Evolutionary conservation across 495 filamentous ascomycete species (phyloP).

Genomic region (Bombardia bombarda): DNA sequence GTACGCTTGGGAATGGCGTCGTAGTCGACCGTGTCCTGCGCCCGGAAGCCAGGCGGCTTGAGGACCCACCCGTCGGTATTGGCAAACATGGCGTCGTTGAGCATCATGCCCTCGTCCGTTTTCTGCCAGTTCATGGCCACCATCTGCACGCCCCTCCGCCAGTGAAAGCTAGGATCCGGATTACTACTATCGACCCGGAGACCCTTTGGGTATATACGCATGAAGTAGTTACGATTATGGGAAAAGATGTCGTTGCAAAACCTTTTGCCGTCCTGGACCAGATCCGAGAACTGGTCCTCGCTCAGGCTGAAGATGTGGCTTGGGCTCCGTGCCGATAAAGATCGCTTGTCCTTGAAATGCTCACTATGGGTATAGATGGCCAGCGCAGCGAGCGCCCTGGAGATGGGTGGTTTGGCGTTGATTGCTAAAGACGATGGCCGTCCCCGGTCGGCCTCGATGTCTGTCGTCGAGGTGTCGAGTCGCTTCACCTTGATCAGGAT

Average conservation of each 20-base stretch:
- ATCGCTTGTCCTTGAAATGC: slow-evolving; percentile 61
- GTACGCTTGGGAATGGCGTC: slow-evolving; percentile 15
- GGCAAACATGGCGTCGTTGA: slow-evolving; percentile 87
- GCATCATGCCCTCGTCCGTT: slow-evolving; percentile 86
- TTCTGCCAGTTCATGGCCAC: slow-evolving; percentile 94
- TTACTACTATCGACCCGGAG: slow-evolving; percentile 77
- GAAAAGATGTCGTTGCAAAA: slow-evolving; percentile 54
- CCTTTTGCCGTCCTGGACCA: slow-evolving; percentile 33
- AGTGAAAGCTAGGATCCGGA: slow-evolving; percentile 73
- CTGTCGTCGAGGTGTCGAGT: slow-evolving; percentile 34
- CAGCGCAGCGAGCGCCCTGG: slow-evolving; percentile 59
- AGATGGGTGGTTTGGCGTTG: slow-evolving; percentile 52
- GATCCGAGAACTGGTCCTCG: slow-evolving; percentile 61
- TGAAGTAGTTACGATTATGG: slow-evolving; percentile 77
- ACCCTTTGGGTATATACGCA: slow-evolving; percentile 84
- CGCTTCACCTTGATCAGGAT: slow-evolving; percentile 91
- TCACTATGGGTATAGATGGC: slow-evolving; percentile 82
- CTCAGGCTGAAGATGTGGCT: slow-evolving; percentile 82
- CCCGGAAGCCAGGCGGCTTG: slow-evolving; percentile 57
- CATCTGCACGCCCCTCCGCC: slow-evolving; percentile 84
- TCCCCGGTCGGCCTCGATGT: slow-evolving; percentile 13
- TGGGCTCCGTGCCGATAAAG: slow-evolving; percentile 49
- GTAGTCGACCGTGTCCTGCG: slow-evolving; percentile 10
- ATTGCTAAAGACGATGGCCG: slow-evolving; percentile 17
- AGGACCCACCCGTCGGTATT: slow-evolving; percentile 78